Percentiles rank a stretch among this genome's conserved stretches.
phyloP scores from a whole-genome alignment of 2,329 filamentous ascomycete species.

The Apiospora pterosperma region DNA sequence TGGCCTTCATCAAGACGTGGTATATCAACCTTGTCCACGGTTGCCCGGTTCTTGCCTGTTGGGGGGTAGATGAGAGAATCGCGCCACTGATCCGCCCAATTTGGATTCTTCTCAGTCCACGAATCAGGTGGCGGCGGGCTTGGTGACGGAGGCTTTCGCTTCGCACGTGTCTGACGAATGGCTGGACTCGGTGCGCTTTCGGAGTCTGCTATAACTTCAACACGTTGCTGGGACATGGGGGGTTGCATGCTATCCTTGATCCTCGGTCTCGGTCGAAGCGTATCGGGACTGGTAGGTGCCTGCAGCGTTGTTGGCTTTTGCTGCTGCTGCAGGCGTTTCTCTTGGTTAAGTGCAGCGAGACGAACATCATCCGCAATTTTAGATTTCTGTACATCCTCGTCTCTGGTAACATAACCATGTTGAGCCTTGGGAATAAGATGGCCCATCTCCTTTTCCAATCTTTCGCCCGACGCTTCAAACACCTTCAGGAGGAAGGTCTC shows the following conservation, averaged over 20 bases:
- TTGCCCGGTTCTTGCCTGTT: constrained; percentile 57
- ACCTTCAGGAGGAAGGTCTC: neutral
- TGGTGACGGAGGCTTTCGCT: neutral
- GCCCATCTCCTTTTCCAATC: neutral
- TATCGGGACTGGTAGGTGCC: neutral
- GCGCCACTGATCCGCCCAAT: constrained; percentile 52
- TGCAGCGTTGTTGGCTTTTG: neutral
- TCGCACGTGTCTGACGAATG: constrained; percentile 6
- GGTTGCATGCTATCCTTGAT: constrained; percentile 12
- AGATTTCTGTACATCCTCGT: neutral
- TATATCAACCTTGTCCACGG: constrained; percentile 71
- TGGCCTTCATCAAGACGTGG: constrained; percentile 76
- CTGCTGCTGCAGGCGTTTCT: neutral
- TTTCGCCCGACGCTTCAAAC: neutral
- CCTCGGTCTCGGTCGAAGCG: constrained; percentile 7
- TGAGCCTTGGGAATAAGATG: neutral
- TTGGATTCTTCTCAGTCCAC: constrained; percentile 50
- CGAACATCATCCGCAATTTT: constrained; percentile 16
- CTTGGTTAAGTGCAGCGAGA: constrained; percentile 20
- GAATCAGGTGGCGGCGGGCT: constrained; percentile 19
- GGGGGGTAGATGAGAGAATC: constrained; percentile 60
- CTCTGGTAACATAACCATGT: neutral
- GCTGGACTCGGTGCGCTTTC: neutral
- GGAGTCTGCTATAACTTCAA: neutral
- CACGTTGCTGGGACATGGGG: neutral